Evolutionary conservation across 2,329 filamentous ascomycete species (phyloP).

Genomic region (Diaporthe citriasiana): DNA sequence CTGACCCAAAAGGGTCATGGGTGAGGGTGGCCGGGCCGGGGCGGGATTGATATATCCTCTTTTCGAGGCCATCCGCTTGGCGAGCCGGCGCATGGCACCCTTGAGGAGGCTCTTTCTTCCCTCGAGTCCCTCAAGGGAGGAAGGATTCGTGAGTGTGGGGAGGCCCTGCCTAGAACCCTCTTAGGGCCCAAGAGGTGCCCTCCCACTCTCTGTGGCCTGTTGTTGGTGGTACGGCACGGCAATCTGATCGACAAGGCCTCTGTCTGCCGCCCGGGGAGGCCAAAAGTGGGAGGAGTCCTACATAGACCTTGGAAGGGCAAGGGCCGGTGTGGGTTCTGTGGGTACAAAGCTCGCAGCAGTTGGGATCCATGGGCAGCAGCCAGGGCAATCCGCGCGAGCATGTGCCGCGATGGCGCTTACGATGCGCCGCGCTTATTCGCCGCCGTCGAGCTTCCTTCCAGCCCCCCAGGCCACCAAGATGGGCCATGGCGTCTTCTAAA

Average conservation of each 20-base stretch:
- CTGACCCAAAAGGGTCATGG: conserved; percentile 21
- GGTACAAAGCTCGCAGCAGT: conserved; percentile 1
- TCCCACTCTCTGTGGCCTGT: background rate
- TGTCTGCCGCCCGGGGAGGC: conserved; percentile 2
- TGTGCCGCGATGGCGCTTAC: conserved; percentile 32
- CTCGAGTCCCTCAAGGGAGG: background rate
- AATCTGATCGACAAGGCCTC: background rate
- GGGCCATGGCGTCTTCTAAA: conserved; percentile 22
- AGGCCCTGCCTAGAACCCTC: conserved; percentile 30
- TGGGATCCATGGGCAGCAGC: conserved; percentile 27
- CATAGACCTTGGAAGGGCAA: background rate
- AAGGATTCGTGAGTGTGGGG: conserved; percentile 15
- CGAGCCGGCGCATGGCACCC: background rate
- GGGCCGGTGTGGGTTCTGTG: conserved; percentile 14
- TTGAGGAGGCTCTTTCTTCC: conserved; percentile 9
- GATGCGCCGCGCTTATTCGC: conserved; percentile 33
- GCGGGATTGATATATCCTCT: conserved; percentile 37
- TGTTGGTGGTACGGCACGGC: background rate
- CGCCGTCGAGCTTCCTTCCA: conserved; percentile 34
- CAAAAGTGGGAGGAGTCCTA: background rate
- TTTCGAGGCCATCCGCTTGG: conserved; percentile 26
- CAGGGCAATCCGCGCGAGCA: conserved; percentile 20
- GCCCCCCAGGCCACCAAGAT: conserved; percentile 24
- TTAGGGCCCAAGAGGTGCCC: background rate
- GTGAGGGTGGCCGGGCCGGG: conserved; percentile 36